Evolutionary conservation across 805 yeast genomes (phyloP), one percentile per base, ranked within the genome.

Genomic region (Saccharomycopsis sp.): DNA sequence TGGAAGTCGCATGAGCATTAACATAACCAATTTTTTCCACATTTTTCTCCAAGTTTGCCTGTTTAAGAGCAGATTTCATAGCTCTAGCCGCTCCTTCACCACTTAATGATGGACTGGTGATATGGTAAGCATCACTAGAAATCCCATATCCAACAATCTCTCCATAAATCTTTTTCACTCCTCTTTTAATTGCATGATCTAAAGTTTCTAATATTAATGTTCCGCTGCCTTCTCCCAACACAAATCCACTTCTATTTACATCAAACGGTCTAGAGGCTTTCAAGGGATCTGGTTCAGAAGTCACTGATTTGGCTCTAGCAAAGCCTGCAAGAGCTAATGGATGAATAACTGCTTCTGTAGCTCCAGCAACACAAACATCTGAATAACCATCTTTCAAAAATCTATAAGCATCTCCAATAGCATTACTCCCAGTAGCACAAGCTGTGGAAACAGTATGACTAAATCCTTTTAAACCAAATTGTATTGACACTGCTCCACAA

Each of bases 1-100:
- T 92, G 0, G 95, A 84, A 0, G 99, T 92, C 0, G 99, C 98
- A 59, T 92, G 99, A 2, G 98, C 96, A 59, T 94, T 92, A 36
- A 92, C 67, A 53, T 87, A 92, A 34, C 72, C 86, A 15, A 89
- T 66, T 1, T 72, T 64, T 3, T 52, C 34, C 0, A 76, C 67
- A 1, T 56, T 54, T 6, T 29, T 17, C 3, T n/a, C 13, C 2
- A 79, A 43, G 1, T 65, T 65, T 1, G 79, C 77, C 14, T 65
- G 61, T 20, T 61, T 55, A 20, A 88, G 47, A 0, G 97, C 95
- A 69, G 72, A 70, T 36, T 66, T 60, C 94, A 92, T 92, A 2
- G 96, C 79, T 46, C 82, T 63, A 45, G 56, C 66, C 0, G 96
- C 97, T 10, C 97, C 98, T 25, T 71, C 68, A 1, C 97, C 97